Evolutionary conservation across 2,329 filamentous ascomycete species (phyloP), one percentile per base, ranked within the genome.

Genomic region (Colletotrichum sp.): DNA sequence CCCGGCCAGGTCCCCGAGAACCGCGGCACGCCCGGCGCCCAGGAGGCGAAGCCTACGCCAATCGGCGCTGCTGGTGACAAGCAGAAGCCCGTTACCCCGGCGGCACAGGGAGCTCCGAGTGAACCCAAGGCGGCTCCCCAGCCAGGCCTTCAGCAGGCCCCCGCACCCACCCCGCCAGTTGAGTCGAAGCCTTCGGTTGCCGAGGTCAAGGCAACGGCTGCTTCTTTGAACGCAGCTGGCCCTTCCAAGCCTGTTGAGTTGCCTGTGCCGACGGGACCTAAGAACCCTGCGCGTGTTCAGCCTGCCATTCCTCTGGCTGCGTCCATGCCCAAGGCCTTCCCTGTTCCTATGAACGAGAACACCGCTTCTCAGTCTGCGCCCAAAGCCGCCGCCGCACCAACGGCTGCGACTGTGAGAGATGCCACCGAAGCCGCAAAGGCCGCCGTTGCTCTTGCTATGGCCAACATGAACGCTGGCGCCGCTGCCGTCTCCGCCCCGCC

Each of bases 391-490:
- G 62, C 77, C 16, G 75, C 76, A 3, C 78, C 80, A 7, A 79
- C 85, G 4, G 78, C 81, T 12, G 80, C 82, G 81, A 79, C 84
- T 59, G 85, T 93, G 12, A 88, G 90, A 75, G 92, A 93, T 83
- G 93, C 93, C 2, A 95, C 94, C 0, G 91, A 93, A 80, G 91
- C 93, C 51, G 94, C 94, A 2, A 93, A 92, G 78, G 93, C 93
- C 34, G 94, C 94, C 11, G 94, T 95, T n/a, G 93, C 93, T 66
- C 90, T 93, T 54, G 94, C 94, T 3, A 95, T 95, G 92, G 93
- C 93, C 2, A 93, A 94, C 79, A 87, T 96, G 5, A 83, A 86
- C 66, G 78, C 80, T 36, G 84, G 83, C 7, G 83, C 83, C 34
- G 78, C 79, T 15, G 76, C 78, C 27, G 63, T 69, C 24, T 63